These are phyloP conservation scores for Pichia phayaonensis DNA, from an alignment of 805 yeast species.

Conservation along the genomic window DNA sequence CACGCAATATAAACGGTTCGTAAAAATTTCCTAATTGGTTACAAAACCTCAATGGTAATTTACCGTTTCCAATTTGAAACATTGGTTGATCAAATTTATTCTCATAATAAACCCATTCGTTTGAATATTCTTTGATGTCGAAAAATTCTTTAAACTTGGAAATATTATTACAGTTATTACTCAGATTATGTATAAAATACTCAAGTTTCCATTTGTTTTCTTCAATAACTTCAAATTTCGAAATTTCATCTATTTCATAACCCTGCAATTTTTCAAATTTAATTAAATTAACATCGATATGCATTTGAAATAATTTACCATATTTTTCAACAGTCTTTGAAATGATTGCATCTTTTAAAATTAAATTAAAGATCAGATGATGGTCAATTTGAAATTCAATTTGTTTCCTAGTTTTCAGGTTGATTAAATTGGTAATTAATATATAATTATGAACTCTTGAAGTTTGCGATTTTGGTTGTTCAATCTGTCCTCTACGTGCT, in stretches of 20 bases:
- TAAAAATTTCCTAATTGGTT: slow-evolving; percentile 7
- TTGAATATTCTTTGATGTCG: neutral
- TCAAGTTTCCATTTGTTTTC: neutral
- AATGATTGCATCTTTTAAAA: neutral
- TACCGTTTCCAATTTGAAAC: neutral
- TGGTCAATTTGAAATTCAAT: neutral
- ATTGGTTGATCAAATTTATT: slow-evolving; percentile 4
- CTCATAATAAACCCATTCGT: slow-evolving; percentile 2
- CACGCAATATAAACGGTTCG: slow-evolving; percentile 16
- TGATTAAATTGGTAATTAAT: neutral
- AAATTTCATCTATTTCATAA: neutral
- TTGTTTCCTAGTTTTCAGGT: neutral
- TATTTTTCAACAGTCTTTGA: neutral
- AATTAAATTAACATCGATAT: neutral
- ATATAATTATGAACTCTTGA: neutral
- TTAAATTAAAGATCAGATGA: neutral
- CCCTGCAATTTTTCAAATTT: neutral
- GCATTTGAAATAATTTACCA: neutral
- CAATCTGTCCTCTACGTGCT: neutral
- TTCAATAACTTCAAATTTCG: neutral
- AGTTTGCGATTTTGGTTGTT: neutral
- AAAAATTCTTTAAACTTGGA: neutral
- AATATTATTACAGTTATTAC: neutral
- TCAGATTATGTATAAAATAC: neutral
- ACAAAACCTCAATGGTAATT: slow-evolving; percentile 4